phyloP scores from a whole-genome alignment of 306 rosid genomes.

The Cicer cuneatum region DNA sequence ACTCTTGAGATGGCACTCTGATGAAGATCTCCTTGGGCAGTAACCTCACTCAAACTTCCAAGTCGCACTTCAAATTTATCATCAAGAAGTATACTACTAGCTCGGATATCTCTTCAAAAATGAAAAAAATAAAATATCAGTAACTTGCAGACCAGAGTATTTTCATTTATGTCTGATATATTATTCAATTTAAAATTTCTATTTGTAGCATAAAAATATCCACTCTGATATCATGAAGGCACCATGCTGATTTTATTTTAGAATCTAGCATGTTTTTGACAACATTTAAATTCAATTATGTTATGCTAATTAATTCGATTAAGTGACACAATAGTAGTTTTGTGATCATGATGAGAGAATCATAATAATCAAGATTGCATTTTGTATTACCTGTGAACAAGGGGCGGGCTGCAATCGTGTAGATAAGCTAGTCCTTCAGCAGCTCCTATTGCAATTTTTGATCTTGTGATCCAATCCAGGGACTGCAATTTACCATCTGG shows the following conservation, averaged over 20 bases:
- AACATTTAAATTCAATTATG: no score
- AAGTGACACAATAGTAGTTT: conserved; percentile 17
- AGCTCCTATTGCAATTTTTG: conserved; percentile 91
- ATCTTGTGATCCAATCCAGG: conserved; percentile 93
- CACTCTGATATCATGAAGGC: no score
- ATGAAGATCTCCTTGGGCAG: conserved; percentile 75
- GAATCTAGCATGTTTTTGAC: no score
- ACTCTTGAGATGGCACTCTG: conserved; percentile 70
- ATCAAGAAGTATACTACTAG: conserved; percentile 96
- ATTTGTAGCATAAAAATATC: no score
- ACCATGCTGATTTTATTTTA: no score
- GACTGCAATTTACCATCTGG: conserved; percentile 60
- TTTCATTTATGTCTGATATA: no score
- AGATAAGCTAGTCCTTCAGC: conserved; percentile 84
- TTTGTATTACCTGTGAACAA: conserved; percentile 79
- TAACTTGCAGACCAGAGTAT: not conserved
- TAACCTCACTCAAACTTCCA: conserved; percentile 90
- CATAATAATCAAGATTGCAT: conserved; percentile 10
- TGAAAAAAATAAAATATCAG: conserved; percentile 44
- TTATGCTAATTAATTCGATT: no score
- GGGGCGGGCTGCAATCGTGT: conserved; percentile 86
- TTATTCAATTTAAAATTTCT: no score
- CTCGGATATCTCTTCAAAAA: conserved; percentile 80
- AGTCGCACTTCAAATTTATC: conserved; percentile 96
- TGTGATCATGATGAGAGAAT: conserved; percentile 29